Evolutionary conservation across 371 early-diverging fungal species (phyloP).

Genomic region (Dinochytrium kinnereticum): DNA sequence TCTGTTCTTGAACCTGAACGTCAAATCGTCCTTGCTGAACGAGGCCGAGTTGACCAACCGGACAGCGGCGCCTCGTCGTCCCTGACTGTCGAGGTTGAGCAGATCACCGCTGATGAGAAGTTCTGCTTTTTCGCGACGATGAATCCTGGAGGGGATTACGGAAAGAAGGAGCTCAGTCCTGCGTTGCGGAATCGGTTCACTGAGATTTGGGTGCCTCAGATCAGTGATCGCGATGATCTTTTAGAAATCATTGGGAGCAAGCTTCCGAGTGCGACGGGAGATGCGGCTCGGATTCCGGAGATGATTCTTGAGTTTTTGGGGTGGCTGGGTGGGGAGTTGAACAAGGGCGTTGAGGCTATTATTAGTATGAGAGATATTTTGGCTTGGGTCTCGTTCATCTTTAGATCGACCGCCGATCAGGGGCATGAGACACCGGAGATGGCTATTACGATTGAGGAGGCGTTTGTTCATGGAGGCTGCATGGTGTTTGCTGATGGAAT

Average conservation of each 20-base stretch:
- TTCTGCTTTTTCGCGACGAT: slow-evolving; percentile 99
- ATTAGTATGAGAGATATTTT: slow-evolving; percentile 90
- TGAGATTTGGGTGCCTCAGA: slow-evolving; percentile 96
- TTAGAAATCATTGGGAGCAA: slow-evolving; percentile 70
- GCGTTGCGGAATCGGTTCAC: slow-evolving; percentile 99
- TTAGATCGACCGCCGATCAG: not conserved
- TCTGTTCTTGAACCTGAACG: slow-evolving; percentile 95
- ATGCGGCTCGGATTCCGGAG: not conserved
- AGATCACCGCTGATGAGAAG: slow-evolving; percentile 69
- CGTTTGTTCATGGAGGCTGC: slow-evolving; percentile 88
- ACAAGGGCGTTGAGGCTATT: slow-evolving; percentile 46
- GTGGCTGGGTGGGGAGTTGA: slow-evolving; percentile 59
- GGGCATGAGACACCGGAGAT: slow-evolving; percentile 11
- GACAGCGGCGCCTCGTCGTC: not conserved
- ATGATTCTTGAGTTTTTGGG: slow-evolving; percentile 60
- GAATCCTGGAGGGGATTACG: slow-evolving; percentile 99
- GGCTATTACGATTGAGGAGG: slow-evolving; percentile 59
- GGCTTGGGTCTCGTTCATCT: slow-evolving; percentile 89
- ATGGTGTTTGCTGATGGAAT: slow-evolving; percentile 94
- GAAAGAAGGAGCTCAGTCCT: slow-evolving; percentile 99
- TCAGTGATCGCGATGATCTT: slow-evolving; percentile 81
- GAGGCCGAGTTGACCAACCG: slow-evolving; percentile 52
- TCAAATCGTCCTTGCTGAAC: slow-evolving; percentile 93
- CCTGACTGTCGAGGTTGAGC: slow-evolving; percentile 56
- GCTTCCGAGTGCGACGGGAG: slow-evolving; percentile 30